phyloP scores from a whole-genome alignment of 2,329 filamentous ascomycete genomes.

The Bipolaris zeicola region DNA sequence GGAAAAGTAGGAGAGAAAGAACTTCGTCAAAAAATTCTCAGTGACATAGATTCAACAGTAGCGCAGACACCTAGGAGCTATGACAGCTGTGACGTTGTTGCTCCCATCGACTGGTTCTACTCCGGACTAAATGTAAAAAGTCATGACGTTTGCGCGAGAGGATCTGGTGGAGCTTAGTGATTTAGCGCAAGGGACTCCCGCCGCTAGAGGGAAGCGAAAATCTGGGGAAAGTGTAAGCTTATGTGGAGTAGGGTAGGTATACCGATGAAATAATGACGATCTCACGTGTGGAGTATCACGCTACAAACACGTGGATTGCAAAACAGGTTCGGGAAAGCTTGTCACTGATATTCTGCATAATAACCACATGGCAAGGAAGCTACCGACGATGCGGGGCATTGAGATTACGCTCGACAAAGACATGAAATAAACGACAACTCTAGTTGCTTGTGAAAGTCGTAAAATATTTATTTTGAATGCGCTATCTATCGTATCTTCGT shows the following conservation, averaged over 20 bases:
- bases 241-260: not conserved
- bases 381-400: not conserved
- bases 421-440: not conserved
- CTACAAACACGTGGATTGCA: not conserved
- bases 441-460: not conserved
- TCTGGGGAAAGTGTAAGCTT: slow-evolving; percentile 4
- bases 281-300: not conserved
- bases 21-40: too few species aligned
- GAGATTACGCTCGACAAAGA: not conserved
- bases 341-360: too few species aligned
- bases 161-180: not conserved
- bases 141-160: slow-evolving; percentile 17
- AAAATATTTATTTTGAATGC: not conserved
- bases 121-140: not conserved
- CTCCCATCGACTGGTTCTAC: not conserved
- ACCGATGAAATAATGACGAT: not conserved
- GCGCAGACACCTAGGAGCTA: not conserved
- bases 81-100: slow-evolving; percentile 6
- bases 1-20: not conserved
- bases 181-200: slow-evolving; percentile 19
- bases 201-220: slow-evolving; percentile 15
- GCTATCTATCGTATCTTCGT: not conserved
- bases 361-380: not conserved
- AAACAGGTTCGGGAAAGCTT: too few species aligned
- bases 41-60: not conserved